These are phyloP conservation scores for Globisporangium cylindrosporum DNA, from an alignment of 352 stramenopile genomes.

Conservation along the genomic window DNA sequence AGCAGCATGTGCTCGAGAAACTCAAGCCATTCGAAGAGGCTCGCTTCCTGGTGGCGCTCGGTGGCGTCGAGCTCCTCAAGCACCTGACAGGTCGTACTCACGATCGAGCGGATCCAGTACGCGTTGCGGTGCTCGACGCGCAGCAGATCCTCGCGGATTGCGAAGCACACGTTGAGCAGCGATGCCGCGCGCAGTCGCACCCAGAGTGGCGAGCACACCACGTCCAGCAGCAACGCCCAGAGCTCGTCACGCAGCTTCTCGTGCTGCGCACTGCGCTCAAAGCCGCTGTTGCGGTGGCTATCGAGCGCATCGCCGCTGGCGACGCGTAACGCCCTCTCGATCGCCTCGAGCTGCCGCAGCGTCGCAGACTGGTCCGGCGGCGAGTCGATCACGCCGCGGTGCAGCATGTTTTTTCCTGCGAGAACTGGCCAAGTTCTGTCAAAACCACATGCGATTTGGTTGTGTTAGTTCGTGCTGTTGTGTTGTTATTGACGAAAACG, in stretches of 20 bases:
- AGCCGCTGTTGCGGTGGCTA: slow-evolving; percentile 13
- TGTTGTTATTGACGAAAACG: not conserved
- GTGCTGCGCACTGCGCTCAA: slow-evolving; percentile 16
- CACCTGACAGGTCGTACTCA: slow-evolving; percentile 69
- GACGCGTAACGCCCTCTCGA: slow-evolving; percentile 38
- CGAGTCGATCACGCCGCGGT: slow-evolving; percentile 41
- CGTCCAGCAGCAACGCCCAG: slow-evolving; percentile 64
- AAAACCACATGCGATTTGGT: too few species aligned
- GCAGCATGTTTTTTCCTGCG: slow-evolving; percentile 3
- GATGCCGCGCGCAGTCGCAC: slow-evolving; percentile 58
- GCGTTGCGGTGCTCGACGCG: slow-evolving; percentile 22
- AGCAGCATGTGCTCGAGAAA: slow-evolving; percentile 60
- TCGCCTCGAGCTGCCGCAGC: slow-evolving; percentile 39
- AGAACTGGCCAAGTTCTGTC: too few species aligned
- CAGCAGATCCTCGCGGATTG: slow-evolving; percentile 23
- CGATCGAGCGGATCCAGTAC: slow-evolving; percentile 59
- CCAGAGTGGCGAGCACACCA: slow-evolving; percentile 63
- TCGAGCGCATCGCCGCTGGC: not conserved
- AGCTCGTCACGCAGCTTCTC: slow-evolving; percentile 38
- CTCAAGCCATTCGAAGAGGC: slow-evolving; percentile 58
- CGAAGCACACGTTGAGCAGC: slow-evolving; percentile 53
- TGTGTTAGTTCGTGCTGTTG: not conserved
- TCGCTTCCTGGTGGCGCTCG: slow-evolving; percentile 33
- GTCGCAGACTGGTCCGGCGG: slow-evolving; percentile 49
- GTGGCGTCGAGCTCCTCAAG: slow-evolving; percentile 55